Percentiles rank a stretch among this genome's conserved stretches.
Conservation (phyloP, 345 rosid genomes). For the Salix koriyanagi region DNA sequence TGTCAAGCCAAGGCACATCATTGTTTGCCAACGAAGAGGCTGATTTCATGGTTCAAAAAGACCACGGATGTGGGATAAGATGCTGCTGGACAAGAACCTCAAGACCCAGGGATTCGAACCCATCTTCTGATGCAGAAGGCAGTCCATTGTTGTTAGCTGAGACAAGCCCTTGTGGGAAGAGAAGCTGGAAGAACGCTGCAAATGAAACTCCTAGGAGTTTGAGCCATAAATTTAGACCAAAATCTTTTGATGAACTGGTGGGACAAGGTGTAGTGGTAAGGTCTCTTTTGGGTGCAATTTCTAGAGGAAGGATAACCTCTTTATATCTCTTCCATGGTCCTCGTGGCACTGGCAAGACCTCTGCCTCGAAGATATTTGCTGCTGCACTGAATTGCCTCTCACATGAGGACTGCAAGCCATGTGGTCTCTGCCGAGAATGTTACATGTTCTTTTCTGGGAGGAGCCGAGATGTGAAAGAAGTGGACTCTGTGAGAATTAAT, state of each 20-base stretch:
- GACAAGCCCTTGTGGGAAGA: conserved; percentile 20
- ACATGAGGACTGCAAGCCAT: conserved; percentile 66
- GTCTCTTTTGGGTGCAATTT: conserved; percentile 71
- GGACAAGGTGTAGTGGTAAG: conserved; percentile 79
- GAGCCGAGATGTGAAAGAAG: conserved; percentile 66
- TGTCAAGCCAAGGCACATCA: conserved; percentile 43
- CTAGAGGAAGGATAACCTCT: conserved; percentile 68
- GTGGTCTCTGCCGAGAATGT: conserved; percentile 86
- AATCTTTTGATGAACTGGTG: conserved; percentile 67
- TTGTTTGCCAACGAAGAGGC: conserved; percentile 48
- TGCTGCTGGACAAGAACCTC: conserved; percentile 92
- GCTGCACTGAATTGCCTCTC: conserved; percentile 90
- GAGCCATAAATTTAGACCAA: conserved; percentile 76
- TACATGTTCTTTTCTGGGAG: conserved; percentile 55
- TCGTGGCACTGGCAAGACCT: conserved; percentile 91
- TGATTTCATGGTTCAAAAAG: conserved; percentile 32
- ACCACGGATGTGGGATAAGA: conserved; percentile 60
- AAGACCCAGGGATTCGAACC: conserved; percentile 53
- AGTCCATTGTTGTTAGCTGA: conserved; percentile 49
- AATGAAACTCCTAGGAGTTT: conserved; percentile 57
- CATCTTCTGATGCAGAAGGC: conserved; percentile 64
- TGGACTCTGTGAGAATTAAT: conserved; percentile 68
- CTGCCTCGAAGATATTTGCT: conserved; percentile 82
- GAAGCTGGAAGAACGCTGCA: conserved; percentile 28
- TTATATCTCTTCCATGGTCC: conserved; percentile 86